Percentiles rank a stretch among this genome's conserved stretches.
phyloP scores from a whole-genome alignment of 106 monocot species.

The Amphibolis antarctica region DNA sequence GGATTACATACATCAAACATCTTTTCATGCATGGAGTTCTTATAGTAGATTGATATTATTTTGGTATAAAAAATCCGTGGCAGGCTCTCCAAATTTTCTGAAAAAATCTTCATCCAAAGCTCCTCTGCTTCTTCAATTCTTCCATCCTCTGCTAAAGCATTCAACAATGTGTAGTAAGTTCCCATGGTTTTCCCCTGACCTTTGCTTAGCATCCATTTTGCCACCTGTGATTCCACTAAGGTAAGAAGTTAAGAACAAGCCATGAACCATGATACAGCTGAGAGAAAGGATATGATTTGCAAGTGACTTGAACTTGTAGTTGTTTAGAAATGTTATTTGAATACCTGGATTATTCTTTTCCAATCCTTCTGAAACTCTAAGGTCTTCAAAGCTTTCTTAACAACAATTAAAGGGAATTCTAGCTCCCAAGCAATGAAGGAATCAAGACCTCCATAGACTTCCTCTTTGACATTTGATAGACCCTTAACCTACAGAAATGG shows the following conservation, averaged over 20 bases:
- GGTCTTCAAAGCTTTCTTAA: conserved; percentile 90
- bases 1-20: conserved; percentile 68
- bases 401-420: conserved; percentile 88
- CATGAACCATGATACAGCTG: background rate
- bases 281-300: background rate
- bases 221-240: conserved; percentile 30
- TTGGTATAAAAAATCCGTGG: conserved; percentile 76
- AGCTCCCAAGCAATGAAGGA: conserved; percentile 96
- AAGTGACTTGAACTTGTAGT: background rate
- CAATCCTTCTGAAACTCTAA: conserved; percentile 79
- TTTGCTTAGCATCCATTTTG: conserved; percentile 98
- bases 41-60: conserved; percentile 77
- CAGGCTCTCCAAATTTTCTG: conserved; percentile 67
- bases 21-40: conserved; percentile 51
- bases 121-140: conserved; percentile 88
- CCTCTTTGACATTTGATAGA: conserved; percentile 95
- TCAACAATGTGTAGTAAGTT: conserved; percentile 66
- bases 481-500: conserved; percentile 48
- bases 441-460: conserved; percentile 96
- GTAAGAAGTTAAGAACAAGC: background rate
- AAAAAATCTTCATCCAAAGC: conserved; percentile 69
- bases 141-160: conserved; percentile 88
- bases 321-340: background rate
- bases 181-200: conserved; percentile 99
- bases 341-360: conserved; percentile 95